Evolutionary conservation across 345 rosid species (phyloP).

Genomic region (Toxicodendron radicans): DNA sequence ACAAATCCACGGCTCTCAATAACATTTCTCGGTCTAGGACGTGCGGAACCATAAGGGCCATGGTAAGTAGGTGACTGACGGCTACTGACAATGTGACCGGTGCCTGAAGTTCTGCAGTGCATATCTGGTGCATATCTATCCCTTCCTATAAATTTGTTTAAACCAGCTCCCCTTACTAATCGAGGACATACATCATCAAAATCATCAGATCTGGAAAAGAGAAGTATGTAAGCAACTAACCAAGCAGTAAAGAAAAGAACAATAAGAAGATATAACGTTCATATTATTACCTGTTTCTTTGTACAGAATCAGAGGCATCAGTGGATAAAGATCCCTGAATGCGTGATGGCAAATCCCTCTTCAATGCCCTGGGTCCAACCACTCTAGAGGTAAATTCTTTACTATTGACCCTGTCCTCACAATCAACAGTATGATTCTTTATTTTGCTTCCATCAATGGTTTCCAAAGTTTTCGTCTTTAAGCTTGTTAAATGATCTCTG

Average conservation of each 20-base stretch:
- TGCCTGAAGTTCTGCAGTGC: conserved; percentile 38
- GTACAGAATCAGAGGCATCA: conserved; percentile 25
- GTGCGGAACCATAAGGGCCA: conserved; percentile 30
- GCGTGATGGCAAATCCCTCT: conserved; percentile 31
- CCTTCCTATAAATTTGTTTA: conserved; percentile 33
- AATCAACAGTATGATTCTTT: conserved; percentile 31
- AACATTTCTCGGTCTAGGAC: conserved; percentile 32
- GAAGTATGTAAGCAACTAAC: conserved; percentile 9
- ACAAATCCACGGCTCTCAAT: conserved; percentile 30
- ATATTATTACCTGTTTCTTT: conserved; percentile 41
- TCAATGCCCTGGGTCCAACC: conserved; percentile 23
- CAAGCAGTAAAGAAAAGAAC: not conserved
- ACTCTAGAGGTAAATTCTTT: conserved; percentile 31
- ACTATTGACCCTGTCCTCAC: conserved; percentile 23
- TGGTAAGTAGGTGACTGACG: conserved; percentile 32
- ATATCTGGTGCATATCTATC: conserved; percentile 35
- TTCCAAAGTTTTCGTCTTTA: conserved; percentile 20
- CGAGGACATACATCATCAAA: conserved; percentile 26
- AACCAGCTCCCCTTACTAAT: conserved; percentile 30
- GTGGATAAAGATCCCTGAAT: conserved; percentile 21
- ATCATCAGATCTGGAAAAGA: conserved; percentile 43
- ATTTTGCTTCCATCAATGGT: conserved; percentile 30
- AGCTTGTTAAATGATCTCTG: conserved; percentile 22
- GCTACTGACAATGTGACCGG: conserved; percentile 25
- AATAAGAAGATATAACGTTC: not conserved